phyloP scores from a whole-genome alignment of 768 basidiomycete species.

The Melanogaster broomeanus region DNA sequence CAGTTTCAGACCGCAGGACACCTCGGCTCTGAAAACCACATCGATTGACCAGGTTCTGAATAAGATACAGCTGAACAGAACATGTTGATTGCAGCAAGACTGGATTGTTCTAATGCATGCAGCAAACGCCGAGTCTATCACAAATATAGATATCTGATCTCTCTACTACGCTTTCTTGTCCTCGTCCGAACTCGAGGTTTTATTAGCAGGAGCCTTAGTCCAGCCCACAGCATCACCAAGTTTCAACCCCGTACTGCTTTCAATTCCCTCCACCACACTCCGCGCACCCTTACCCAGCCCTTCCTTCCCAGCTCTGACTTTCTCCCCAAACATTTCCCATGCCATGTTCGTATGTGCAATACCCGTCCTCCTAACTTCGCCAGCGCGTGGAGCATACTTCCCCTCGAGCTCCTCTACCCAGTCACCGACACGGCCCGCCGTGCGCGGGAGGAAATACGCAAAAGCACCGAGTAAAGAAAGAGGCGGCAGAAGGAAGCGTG shows the following conservation, averaged over 20 bases:
- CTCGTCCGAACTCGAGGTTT: constrained; percentile 16
- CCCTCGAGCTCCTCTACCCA: constrained; percentile 76
- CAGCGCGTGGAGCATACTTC: constrained; percentile 63
- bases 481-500: constrained; percentile 77
- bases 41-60: no score
- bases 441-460: constrained; percentile 86
- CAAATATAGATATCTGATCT: not conserved
- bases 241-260: constrained; percentile 74
- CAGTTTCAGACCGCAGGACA: no score
- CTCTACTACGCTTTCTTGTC: constrained; percentile 12
- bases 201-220: constrained; percentile 22
- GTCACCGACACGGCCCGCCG: constrained; percentile 63
- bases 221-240: constrained; percentile 59
- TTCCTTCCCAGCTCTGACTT: constrained; percentile 46
- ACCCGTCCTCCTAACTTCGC: constrained; percentile 66
- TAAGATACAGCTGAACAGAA: no score
- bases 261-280: constrained; percentile 52
- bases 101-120: no score
- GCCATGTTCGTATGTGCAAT: constrained; percentile 62
- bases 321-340: constrained; percentile 57
- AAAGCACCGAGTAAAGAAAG: constrained; percentile 67
- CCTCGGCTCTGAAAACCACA: no score
- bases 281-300: constrained; percentile 46
- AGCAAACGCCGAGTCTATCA: not conserved
- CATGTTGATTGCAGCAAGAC: no score